These are phyloP conservation scores for Neobulgaria alba DNA, from an alignment of 2,329 filamentous ascomycete genomes.

Conservation along the genomic window DNA sequence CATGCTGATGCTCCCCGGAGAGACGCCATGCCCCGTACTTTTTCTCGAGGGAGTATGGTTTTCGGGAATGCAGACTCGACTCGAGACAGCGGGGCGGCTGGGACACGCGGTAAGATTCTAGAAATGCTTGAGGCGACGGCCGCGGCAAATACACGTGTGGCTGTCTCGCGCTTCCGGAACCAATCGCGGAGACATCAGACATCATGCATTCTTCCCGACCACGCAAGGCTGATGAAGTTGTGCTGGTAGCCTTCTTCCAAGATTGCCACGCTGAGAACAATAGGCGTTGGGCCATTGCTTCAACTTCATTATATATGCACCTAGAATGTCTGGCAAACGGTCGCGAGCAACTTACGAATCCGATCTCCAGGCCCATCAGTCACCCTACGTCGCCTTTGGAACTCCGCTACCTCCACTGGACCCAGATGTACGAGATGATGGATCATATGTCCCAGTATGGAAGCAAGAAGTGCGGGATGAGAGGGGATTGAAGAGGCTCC, in stretches of 20 bases:
- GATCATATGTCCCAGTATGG: constrained; percentile 90
- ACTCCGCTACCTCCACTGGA: constrained; percentile 76
- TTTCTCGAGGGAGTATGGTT: too few species aligned
- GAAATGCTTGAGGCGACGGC: too few species aligned
- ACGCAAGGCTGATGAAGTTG: background rate
- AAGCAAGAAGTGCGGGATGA: constrained; percentile 97
- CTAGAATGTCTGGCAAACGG: constrained; percentile 67
- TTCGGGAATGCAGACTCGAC: too few species aligned
- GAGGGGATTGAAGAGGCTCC: constrained; percentile 77
- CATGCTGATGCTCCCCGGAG: too few species aligned
- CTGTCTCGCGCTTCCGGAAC: background rate
- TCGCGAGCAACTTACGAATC: constrained; percentile 70
- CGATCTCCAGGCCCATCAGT: constrained; percentile 56
- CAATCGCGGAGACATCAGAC: background rate
- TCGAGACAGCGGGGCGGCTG: too few species aligned
- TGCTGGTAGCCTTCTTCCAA: background rate
- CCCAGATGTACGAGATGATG: constrained; percentile 72
- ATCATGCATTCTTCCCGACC: background rate
- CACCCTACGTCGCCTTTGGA: constrained; percentile 72
- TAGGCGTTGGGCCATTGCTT: background rate
- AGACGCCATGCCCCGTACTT: too few species aligned
- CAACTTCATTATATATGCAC: too few species aligned
- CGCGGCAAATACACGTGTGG: too few species aligned
- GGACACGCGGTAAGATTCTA: too few species aligned
- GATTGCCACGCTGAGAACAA: background rate